Conservation (phyloP, 352 stramenopile species). For the Phytophthora multivora region DNA sequence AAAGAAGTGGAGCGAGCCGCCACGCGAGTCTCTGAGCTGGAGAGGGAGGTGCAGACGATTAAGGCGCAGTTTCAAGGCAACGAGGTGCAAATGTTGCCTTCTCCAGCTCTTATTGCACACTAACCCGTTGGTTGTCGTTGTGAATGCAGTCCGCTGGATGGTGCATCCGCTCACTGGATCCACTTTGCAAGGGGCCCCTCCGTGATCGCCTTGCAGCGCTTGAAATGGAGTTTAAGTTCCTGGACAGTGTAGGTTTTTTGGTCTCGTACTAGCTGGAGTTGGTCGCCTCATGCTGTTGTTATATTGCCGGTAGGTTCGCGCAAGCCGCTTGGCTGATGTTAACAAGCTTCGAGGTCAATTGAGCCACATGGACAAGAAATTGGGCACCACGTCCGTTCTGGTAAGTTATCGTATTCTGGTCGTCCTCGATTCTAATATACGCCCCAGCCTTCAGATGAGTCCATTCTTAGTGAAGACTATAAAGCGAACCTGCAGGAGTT, state of each 20-base stretch:
- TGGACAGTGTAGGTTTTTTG: constrained; percentile 37
- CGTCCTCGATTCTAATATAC: neutral
- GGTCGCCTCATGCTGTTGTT: neutral
- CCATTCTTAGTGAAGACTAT: constrained; percentile 27
- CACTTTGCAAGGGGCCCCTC: constrained; percentile 24
- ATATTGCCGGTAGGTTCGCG: constrained; percentile 33
- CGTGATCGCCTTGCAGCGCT: constrained; percentile 40
- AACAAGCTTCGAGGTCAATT: constrained; percentile 28
- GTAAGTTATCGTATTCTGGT: constrained; percentile 5
- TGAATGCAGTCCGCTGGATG: constrained; percentile 21
- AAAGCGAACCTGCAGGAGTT: constrained; percentile 27
- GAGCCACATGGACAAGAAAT: constrained; percentile 27
- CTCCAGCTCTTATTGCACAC: neutral
- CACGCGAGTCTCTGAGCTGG: constrained; percentile 22
- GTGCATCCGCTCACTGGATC: constrained; percentile 14
- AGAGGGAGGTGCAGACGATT: constrained; percentile 42
- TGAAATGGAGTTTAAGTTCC: constrained; percentile 45
- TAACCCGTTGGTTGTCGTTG: neutral
- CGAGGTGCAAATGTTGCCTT: constrained; percentile 8
- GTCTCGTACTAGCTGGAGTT: too few species aligned
- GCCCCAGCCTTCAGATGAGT: constrained; percentile 15
- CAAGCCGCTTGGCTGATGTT: constrained; percentile 24
- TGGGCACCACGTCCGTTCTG: constrained; percentile 27
- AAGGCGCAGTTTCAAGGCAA: constrained; percentile 39
- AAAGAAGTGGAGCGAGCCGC: constrained; percentile 12